phyloP scores from a whole-genome alignment of 352 stramenopile species.

The Chrysophaeum taylorii region DNA sequence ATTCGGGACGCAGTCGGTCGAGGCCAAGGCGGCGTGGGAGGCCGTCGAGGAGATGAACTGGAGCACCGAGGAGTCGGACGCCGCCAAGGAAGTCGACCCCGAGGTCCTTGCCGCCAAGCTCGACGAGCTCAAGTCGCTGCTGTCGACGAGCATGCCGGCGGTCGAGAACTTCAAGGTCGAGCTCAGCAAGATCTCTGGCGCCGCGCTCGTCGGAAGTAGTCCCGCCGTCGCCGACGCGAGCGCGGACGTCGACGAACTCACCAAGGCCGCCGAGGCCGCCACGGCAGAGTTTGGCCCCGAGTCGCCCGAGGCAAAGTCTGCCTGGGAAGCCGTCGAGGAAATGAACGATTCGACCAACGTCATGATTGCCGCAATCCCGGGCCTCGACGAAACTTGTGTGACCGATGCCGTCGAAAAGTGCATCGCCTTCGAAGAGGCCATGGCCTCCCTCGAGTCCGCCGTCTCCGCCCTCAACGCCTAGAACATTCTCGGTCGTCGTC shows the following conservation, averaged over 20 bases:
- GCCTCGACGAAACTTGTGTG: background rate
- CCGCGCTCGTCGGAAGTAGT: background rate
- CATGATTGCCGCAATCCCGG: background rate
- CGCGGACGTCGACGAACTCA: too few relatives aligned
- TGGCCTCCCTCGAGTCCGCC: background rate
- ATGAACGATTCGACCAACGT: too few relatives aligned
- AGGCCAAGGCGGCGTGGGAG: background rate
- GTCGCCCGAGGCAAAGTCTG: background rate
- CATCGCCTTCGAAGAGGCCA: background rate
- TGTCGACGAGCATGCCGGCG: too few relatives aligned
- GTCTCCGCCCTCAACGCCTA: background rate
- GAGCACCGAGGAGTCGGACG: too few relatives aligned
- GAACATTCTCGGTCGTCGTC: background rate
- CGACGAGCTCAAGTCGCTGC: too few relatives aligned
- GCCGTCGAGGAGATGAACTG: slow-evolving; percentile 6
- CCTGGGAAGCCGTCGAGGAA: background rate
- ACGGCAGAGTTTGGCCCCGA: background rate
- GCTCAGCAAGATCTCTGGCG: too few relatives aligned
- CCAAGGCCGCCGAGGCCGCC: background rate
- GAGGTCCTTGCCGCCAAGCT: too few relatives aligned
- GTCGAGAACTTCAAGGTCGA: too few relatives aligned
- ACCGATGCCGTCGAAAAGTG: background rate
- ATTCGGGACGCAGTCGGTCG: background rate
- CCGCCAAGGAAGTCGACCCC: too few relatives aligned
- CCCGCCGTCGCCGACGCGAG: too few relatives aligned